Percentiles rank a stretch among this genome's conserved stretches.
phyloP scores from a whole-genome alignment of 208 protist species.

The Spongospora subterranea region DNA sequence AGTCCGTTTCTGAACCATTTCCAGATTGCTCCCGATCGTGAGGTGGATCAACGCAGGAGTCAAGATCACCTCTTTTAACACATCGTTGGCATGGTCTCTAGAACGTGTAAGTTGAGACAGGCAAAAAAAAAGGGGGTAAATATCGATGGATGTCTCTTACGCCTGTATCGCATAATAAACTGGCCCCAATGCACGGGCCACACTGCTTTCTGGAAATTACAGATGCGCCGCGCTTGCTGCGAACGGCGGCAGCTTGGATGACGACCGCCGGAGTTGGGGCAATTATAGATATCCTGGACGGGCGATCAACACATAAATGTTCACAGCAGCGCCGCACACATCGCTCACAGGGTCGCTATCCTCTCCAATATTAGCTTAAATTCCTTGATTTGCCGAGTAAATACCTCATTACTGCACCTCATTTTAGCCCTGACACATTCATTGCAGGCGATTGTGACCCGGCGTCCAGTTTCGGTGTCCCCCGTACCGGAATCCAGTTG shows the following conservation, averaged over 20 bases:
- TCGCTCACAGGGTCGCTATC: not conserved
- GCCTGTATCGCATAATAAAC: too few species aligned
- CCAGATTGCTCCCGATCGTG: too few species aligned
- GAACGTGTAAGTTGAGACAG: not conserved
- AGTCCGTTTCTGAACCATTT: not conserved
- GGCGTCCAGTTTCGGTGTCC: not conserved
- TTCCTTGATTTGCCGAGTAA: not conserved
- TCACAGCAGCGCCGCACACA: conserved; percentile 22
- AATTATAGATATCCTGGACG: not conserved
- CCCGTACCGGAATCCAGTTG: too few species aligned
- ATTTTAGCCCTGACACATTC: conserved; percentile 41
- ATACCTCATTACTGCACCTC: conserved; percentile 33
- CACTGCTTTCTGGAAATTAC: not conserved
- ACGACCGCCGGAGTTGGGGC: conserved; percentile 37
- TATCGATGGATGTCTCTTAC: not conserved
- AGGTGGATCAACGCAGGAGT: not conserved
- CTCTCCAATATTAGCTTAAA: not conserved
- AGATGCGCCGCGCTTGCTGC: not conserved
- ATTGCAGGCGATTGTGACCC: conserved; percentile 38
- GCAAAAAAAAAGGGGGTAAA: not conserved
- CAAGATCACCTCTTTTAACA: not conserved
- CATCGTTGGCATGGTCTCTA: not conserved
- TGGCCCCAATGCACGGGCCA: too few species aligned
- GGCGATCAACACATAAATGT: conserved; percentile 43
- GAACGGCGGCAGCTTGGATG: not conserved